phyloP scores from a whole-genome alignment of 1,284 basidiomycete genomes.

The Pholiota adiposa region DNA sequence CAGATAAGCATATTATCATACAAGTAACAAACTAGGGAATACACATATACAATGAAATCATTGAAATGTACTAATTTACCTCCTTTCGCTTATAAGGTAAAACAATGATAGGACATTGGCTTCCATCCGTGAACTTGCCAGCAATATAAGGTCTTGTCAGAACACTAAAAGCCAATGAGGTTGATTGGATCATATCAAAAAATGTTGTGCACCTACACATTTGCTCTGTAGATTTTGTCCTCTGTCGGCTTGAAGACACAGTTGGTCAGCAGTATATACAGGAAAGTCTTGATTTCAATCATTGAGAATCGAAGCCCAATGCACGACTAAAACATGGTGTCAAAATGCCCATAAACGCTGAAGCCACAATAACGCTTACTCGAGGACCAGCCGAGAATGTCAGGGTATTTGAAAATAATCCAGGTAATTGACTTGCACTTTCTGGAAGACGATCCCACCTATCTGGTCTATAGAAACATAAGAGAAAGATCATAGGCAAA shows the following conservation, averaged over 20 bases:
- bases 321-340: slow-evolving; percentile 57
- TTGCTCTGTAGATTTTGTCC: slow-evolving; percentile 64
- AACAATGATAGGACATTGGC: slow-evolving; percentile 57
- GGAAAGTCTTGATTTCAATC: slow-evolving; percentile 79
- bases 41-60: neutral
- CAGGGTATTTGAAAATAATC: slow-evolving; percentile 70
- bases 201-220: slow-evolving; percentile 57
- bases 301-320: slow-evolving; percentile 79
- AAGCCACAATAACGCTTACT: slow-evolving; percentile 44
- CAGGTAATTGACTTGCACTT: slow-evolving; percentile 60
- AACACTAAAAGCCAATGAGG: slow-evolving; percentile 48
- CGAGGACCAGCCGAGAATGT: slow-evolving; percentile 81
- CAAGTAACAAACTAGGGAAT: neutral
- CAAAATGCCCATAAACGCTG: slow-evolving; percentile 2
- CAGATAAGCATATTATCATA: neutral
- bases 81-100: slow-evolving; percentile 12
- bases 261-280: slow-evolving; percentile 69
- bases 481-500: neutral
- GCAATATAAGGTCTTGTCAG: slow-evolving; percentile 72
- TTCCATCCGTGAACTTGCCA: slow-evolving; percentile 64
- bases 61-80: slow-evolving; percentile 3
- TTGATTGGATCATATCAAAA: slow-evolving; percentile 1
- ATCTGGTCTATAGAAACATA: slow-evolving; percentile 58
- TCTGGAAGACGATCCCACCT: slow-evolving; percentile 79
- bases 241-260: slow-evolving; percentile 63